These are phyloP conservation scores for Ophiorrhiza pumila DNA, from an alignment of 257 asterid species.

Conservation along the genomic window DNA sequence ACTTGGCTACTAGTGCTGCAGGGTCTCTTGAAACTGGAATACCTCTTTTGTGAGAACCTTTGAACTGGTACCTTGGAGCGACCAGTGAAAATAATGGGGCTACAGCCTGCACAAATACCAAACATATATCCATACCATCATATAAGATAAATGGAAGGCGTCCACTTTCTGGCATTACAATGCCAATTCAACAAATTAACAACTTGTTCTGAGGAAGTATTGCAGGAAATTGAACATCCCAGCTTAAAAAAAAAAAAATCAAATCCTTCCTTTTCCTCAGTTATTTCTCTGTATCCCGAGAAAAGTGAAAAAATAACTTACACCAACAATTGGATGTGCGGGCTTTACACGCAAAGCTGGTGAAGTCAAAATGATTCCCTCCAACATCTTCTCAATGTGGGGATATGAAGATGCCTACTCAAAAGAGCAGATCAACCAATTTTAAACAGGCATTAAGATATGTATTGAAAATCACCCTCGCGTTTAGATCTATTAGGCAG, in stretches of 20 bases:
- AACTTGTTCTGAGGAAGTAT: not conserved
- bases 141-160: not conserved
- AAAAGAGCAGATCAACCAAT: conserved; percentile 14
- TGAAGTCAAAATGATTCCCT: conserved; percentile 90
- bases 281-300: not conserved
- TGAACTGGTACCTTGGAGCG: conserved; percentile 94
- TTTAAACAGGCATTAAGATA: not conserved
- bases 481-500: conserved; percentile 2
- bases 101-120: conserved; percentile 52
- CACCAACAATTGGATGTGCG: conserved; percentile 92
- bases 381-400: conserved; percentile 71
- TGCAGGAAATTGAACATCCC: not conserved
- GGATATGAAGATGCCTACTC: conserved; percentile 80
- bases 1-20: conserved; percentile 74
- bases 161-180: not conserved
- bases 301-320: conserved; percentile 32
- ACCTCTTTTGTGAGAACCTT: conserved; percentile 96
- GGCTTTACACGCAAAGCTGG: conserved; percentile 99
- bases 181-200: not conserved
- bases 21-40: conserved; percentile 97
- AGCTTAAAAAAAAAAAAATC: not conserved
- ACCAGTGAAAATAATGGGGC: conserved; percentile 91
- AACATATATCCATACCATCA: not conserved
- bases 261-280: not conserved
- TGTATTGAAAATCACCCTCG: not conserved